These are phyloP conservation scores for Aegle marmelos DNA, from an alignment of 345 rosid genomes.

Conservation along the genomic window DNA sequence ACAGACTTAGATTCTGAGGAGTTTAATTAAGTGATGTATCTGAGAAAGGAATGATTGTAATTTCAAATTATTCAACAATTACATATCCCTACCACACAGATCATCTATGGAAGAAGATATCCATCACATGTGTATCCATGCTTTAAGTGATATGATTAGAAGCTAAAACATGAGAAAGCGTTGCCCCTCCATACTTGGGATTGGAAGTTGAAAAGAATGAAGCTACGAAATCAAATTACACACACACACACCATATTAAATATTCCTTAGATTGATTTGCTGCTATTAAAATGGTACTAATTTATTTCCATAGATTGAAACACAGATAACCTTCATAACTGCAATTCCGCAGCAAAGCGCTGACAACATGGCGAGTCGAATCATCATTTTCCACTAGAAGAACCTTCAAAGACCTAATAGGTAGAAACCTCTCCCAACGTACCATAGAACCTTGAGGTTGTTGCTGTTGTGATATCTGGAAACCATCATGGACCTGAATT, in stretches of 20 bases:
- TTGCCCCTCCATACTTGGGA: neutral
- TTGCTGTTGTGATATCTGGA: constrained; percentile 41
- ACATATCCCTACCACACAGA: neutral
- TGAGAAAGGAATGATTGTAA: neutral
- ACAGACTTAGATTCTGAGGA: neutral
- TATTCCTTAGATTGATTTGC: neutral
- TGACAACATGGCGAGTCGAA: constrained; percentile 72
- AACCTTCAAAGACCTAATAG: constrained; percentile 63
- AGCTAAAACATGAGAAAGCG: neutral
- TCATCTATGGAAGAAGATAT: neutral
- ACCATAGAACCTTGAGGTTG: constrained; percentile 37
- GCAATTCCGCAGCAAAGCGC: constrained; percentile 74
- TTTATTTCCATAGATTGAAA: neutral
- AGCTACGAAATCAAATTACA: neutral
- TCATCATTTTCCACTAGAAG: constrained; percentile 80
- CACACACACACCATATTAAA: neutral
- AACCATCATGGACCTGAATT: constrained; percentile 25
- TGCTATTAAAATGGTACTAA: neutral
- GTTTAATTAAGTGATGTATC: neutral
- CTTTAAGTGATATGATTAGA: neutral
- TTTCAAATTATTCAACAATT: neutral
- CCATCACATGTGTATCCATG: neutral
- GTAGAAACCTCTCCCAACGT: constrained; percentile 80
- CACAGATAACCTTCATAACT: constrained; percentile 62
- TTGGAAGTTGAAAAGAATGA: neutral